Base-by-base conservation (phyloP, 2,329 filamentous ascomycete species). In the Colletotrichum spinosum region DNA sequence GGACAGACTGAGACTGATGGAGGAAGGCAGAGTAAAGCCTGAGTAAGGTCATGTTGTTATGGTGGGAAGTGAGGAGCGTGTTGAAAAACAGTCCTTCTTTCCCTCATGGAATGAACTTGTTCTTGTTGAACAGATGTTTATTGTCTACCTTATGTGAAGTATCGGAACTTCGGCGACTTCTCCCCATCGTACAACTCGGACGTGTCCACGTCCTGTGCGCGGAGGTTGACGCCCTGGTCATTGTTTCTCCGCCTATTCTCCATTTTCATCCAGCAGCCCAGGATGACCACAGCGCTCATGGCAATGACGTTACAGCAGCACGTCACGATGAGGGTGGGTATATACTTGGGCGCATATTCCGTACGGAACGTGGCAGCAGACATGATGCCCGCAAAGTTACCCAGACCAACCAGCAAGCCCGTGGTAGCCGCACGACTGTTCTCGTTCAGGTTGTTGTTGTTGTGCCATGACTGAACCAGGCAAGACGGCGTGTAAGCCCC, bases 381-480 rank as follows among this genome's bases (percentile, higher is more conserved):
- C 13, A 62, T 25, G 9, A 85, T 79, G 0, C 83, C 83, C 0
- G 78, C 81, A 6, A 85, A 66, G 65, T 85, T 86, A 0, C 81
- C 82, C 9, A 85, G 0, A 81, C 83, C 7, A 84, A 81, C 1
- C 83, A 73, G 11, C 85, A 71, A 0, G 81, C 83, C 1, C 81
- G 84, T 8, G 1, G 79, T 82, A 1, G 81, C 81, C 6, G 82
- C 82, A 0, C 83, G 77, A 0, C 70, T 72, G 44, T 72, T 82
- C 63, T 83, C 78, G 3, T 79, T 79, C 15, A 80, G 79, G 9
- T 78, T 72, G 57, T 81, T 83, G 61, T 79, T 77, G 41, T 79
- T 80, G 10, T 83, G 72, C 81, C 81, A 83, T 8, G 79, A 84
- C 72, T 86, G 83, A 37, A 81, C 78, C 8, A 83, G 72, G 80